A percentile compares a stretch with the other conserved stretches of the same genome.
phyloP scores from a whole-genome alignment of 805 yeast species.

The Wilhelminamyces savonicus region DNA sequence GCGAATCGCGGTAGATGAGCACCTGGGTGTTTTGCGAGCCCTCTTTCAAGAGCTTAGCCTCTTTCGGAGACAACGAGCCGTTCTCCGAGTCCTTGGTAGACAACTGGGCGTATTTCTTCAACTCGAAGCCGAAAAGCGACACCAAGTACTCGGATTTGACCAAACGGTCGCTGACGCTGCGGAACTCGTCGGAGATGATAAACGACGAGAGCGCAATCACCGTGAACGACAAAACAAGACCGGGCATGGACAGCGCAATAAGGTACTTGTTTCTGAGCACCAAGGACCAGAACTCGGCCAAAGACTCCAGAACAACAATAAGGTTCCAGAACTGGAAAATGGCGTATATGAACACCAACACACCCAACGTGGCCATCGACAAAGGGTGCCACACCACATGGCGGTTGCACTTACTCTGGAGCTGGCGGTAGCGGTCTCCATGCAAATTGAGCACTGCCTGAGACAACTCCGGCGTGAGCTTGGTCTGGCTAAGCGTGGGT shows the following conservation, averaged over 20 bases:
- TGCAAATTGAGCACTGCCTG: slow-evolving; percentile 58
- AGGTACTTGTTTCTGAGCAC: slow-evolving; percentile 13
- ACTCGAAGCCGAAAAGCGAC: slow-evolving; percentile 45
- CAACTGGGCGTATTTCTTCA: slow-evolving; percentile 39
- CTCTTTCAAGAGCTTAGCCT: slow-evolving; percentile 19
- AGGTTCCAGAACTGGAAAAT: slow-evolving; percentile 22
- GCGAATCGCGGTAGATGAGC: slow-evolving; percentile 60
- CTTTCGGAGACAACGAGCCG: slow-evolving; percentile 10
- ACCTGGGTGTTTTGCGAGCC: slow-evolving; percentile 46
- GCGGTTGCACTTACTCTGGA: slow-evolving; percentile 42
- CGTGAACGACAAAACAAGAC: slow-evolving; percentile 30
- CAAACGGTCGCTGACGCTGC: slow-evolving; percentile 24
- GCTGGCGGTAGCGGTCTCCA: slow-evolving; percentile 50
- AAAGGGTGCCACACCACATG: slow-evolving; percentile 41
- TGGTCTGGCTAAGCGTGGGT: slow-evolving; percentile 44
- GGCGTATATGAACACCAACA: slow-evolving; percentile 6
- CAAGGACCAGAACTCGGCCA: slow-evolving; percentile 20
- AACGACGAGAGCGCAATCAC: slow-evolving; percentile 34
- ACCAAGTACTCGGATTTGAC: slow-evolving; percentile 16
- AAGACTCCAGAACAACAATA: slow-evolving; percentile 23
- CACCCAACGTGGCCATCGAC: slow-evolving; percentile 20
- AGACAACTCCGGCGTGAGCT: slow-evolving; percentile 50
- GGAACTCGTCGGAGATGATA: slow-evolving; percentile 44
- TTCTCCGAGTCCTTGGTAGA: slow-evolving; percentile 12
- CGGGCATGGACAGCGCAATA: slow-evolving; percentile 23